Base-by-base conservation (phyloP, 208 protist species). In the Trypanosoma platydactyli region DNA sequence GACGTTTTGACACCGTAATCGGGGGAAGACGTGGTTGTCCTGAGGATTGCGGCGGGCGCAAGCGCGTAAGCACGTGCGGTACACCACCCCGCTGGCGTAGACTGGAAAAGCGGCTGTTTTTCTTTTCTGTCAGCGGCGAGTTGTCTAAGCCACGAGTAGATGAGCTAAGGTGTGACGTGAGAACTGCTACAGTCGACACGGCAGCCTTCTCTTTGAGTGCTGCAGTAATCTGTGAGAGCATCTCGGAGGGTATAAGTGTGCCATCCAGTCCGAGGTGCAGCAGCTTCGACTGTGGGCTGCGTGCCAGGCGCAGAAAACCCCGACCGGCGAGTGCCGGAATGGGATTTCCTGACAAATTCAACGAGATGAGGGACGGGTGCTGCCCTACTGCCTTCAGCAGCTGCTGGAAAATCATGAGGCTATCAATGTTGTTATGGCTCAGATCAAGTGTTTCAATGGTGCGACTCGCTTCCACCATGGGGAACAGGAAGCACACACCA, bases 361-460 rank as follows among this genome's bases (percentile, higher is more conserved):
- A 59, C 27, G 80, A 81, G 16, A 67, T 41, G 15, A 94, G 38
- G 12, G 77, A 71, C 22, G 83, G 85, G 61, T 92, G 89, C 25
- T 68, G 63, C 9, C 66, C 56, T 3, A 85, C 73, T 13, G 78
- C 67, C 57, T 81, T 79, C 20, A 89, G 49, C 13, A 94, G 65
- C 9, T 68, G 67, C 73, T 94, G 89, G n/a, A 94, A 77, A 7
- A 86, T 16, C 18, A 53, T 78, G 16, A 94, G 63, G 44, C 53
- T 87, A 56, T 84, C 77, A 51, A 94, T 91, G 70, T 88, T 88
- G 64, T 94, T 94, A 63, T 76, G 66, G 55, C 86, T 89, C 12
- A 94, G 60, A 46, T 92, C 82, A 0, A 94, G 42, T 12, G 81
- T 65, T 54, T 81, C 71, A 29, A 94, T 66, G 30, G 63, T 74